A percentile compares a stretch with the other conserved stretches of the same genome.
These are phyloP conservation scores for Ceratocystis colombiana DNA, from an alignment of 2,329 filamentous ascomycete species.

Conservation along the genomic window DNA sequence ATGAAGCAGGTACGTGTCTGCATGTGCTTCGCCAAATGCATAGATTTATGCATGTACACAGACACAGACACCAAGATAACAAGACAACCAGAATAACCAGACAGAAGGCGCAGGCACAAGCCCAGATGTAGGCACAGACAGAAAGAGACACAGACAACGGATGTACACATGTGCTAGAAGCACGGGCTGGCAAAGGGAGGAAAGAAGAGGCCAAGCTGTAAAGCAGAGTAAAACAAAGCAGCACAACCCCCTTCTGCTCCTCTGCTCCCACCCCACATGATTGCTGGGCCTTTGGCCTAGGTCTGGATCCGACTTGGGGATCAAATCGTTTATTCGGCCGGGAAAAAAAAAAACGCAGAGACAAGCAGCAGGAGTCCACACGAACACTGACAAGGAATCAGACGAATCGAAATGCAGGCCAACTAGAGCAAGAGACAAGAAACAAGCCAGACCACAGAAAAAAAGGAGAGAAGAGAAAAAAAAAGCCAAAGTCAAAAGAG, in stretches of 20 bases:
- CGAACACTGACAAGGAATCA: not conserved
- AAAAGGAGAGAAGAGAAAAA: not conserved
- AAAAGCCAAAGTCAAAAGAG: not conserved
- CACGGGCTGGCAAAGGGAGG: not conserved
- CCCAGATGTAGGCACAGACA: not conserved
- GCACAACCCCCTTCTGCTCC: not conserved
- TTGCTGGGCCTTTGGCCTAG: not conserved
- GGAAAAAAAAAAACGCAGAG: not conserved
- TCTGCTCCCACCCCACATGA: not conserved
- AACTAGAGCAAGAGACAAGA: not conserved
- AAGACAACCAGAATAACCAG: too few relatives aligned
- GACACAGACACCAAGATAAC: not conserved
- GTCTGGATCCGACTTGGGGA: not conserved
- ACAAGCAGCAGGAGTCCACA: not conserved
- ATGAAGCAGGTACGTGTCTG: constrained; percentile 10
- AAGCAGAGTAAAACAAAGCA: not conserved
- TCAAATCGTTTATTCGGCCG: not conserved
- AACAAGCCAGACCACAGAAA: not conserved
- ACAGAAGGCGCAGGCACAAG: not conserved
- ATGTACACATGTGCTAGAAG: not conserved
- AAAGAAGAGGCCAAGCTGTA: not conserved
- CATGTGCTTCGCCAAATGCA: constrained; percentile 4
- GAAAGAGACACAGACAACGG: not conserved
- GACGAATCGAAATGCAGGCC: not conserved
- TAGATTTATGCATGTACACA: constrained; percentile 2